A percentile compares a stretch with the other conserved stretches of the same genome.
These are phyloP conservation scores for Sphagnurus paluster DNA, from an alignment of 1,284 basidiomycete genomes.

Conservation along the genomic window DNA sequence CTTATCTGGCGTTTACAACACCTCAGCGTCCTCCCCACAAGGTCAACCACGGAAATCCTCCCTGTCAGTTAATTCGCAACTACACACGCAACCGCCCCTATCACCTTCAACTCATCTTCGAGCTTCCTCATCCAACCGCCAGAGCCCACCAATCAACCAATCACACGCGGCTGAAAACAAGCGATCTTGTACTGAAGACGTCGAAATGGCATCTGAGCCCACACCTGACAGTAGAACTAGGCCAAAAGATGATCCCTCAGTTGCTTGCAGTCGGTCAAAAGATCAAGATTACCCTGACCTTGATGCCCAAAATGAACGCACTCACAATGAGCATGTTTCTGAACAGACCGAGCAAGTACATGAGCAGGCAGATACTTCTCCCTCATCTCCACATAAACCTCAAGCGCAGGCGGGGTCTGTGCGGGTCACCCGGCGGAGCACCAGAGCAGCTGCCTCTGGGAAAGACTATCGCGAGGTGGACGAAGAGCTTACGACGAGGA, in stretches of 20 bases:
- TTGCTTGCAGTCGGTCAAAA: conserved; percentile 1
- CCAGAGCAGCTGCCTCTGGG: conserved; percentile 8
- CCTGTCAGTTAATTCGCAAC: conserved; percentile 9
- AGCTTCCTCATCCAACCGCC: conserved; percentile 6
- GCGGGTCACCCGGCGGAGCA: conserved; percentile 16
- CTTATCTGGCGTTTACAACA: conserved; percentile 3
- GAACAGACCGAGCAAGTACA: neutral
- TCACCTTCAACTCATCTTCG: neutral
- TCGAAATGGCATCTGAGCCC: conserved; percentile 5
- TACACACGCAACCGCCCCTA: conserved; percentile 6
- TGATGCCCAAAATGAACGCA: neutral
- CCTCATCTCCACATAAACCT: neutral
- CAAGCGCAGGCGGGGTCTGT: conserved; percentile 6
- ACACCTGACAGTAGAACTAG: neutral
- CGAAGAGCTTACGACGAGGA: conserved; percentile 9
- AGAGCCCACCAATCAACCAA: too few relatives aligned
- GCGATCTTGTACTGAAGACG: too few relatives aligned
- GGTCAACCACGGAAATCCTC: conserved; percentile 13
- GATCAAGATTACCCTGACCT: neutral
- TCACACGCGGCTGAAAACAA: too few relatives aligned
- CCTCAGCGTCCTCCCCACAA: conserved; percentile 11
- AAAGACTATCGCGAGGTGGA: conserved; percentile 4
- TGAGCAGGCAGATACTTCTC: neutral
- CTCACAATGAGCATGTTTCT: neutral
- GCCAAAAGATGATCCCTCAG: too few relatives aligned